These are phyloP conservation scores for Corrigiola litoralis DNA, from an alignment of 179 eudicot genomes.

Conservation along the genomic window DNA sequence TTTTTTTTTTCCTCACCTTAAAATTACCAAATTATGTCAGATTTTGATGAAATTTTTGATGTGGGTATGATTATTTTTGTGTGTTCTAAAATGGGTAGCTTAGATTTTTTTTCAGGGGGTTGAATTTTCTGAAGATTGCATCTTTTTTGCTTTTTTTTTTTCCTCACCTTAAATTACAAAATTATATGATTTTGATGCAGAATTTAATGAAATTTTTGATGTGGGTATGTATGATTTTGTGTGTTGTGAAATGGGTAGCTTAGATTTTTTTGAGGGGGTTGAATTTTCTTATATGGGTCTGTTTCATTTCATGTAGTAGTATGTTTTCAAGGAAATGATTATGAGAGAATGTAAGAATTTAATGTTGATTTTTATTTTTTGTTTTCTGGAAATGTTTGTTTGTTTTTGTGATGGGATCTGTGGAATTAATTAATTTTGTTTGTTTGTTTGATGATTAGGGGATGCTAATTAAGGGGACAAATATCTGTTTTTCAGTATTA, in stretches of 20 bases:
- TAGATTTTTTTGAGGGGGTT: neutral
- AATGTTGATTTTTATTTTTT: no score
- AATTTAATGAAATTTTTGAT: neutral
- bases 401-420: constrained; percentile 1
- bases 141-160: no score
- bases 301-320: neutral
- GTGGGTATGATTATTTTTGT: constrained; percentile 1
- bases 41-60: neutral
- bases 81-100: neutral
- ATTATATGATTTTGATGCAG: neutral
- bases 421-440: neutral
- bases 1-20: neutral
- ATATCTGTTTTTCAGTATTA: neutral
- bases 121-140: no score
- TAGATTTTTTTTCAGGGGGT: neutral
- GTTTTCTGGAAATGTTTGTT: neutral
- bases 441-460: neutral
- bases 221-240: neutral
- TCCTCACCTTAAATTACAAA: no score
- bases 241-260: constrained; percentile 5
- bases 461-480: constrained; percentile 9
- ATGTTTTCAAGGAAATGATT: neutral
- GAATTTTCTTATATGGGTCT: neutral
- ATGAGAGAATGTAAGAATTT: neutral
- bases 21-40: neutral